Evolutionary conservation across 2,329 filamentous ascomycete species (phyloP).

Genomic region (Ophiostoma angusticollis): DNA sequence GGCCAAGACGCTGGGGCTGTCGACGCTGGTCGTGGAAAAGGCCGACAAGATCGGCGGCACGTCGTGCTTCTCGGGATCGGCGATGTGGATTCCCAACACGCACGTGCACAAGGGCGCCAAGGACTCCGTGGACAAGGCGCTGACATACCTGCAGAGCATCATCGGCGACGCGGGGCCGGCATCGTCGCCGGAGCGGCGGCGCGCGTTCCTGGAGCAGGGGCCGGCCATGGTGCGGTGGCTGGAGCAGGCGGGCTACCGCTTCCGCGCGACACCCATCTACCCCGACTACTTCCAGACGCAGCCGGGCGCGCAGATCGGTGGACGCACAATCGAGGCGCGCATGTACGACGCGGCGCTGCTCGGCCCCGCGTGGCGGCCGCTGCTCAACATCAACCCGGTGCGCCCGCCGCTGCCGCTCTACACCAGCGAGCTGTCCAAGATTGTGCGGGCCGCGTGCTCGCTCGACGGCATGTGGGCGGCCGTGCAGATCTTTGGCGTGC

Average conservation of each 20-base stretch:
- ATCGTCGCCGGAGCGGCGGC: slow-evolving; percentile 17
- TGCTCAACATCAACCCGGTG: slow-evolving; percentile 11
- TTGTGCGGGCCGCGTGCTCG: slow-evolving; percentile 8
- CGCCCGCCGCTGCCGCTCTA: slow-evolving; percentile 10
- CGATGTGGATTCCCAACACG: slow-evolving; percentile 24
- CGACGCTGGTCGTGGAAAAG: slow-evolving; percentile 23
- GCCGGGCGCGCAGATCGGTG: slow-evolving; percentile 15
- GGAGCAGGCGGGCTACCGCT: slow-evolving; percentile 17
- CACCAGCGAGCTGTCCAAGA: slow-evolving; percentile 10
- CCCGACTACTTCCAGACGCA: slow-evolving; percentile 22
- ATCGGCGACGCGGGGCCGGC: slow-evolving; percentile 20
- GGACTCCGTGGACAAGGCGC: slow-evolving; percentile 18
- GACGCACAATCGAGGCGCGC: slow-evolving; percentile 18
- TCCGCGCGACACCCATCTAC: slow-evolving; percentile 16
- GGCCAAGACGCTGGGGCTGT: slow-evolving; percentile 15
- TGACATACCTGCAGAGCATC: slow-evolving; percentile 19
- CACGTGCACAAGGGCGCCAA: slow-evolving; percentile 13
- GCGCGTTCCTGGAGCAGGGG: slow-evolving; percentile 20
- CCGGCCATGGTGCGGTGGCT: slow-evolving; percentile 22
- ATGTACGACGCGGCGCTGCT: slow-evolving; percentile 18
- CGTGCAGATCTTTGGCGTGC: slow-evolving; percentile 7
- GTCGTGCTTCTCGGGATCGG: slow-evolving; percentile 23
- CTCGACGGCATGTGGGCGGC: slow-evolving; percentile 7
- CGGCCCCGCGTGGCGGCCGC: slow-evolving; percentile 16
- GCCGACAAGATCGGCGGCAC: slow-evolving; percentile 21